Conservation (phyloP, 495 filamentous ascomycete species). For the Thermothielavioides terrestris region DNA sequence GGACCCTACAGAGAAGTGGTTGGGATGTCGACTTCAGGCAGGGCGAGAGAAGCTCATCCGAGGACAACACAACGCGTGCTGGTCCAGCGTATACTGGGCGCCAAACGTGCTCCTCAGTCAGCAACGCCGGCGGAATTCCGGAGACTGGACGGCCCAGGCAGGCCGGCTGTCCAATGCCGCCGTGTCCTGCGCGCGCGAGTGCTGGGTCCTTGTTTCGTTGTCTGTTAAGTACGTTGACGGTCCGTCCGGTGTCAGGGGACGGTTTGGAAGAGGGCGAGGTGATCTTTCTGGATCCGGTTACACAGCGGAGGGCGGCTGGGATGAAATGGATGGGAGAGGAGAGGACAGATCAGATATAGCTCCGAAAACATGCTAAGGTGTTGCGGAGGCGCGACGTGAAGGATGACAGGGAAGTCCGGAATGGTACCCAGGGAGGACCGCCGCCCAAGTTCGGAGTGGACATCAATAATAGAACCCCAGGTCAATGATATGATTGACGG, state of each 20-base stretch:
- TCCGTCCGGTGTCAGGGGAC: neutral
- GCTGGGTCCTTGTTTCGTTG: neutral
- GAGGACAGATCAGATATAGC: conserved; percentile 18
- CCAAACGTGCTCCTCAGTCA: too few species aligned
- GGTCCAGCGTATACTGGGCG: too few species aligned
- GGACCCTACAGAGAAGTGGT: too few species aligned
- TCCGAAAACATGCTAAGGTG: conserved; percentile 20
- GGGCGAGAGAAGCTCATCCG: too few species aligned
- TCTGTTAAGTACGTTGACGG: neutral
- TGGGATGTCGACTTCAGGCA: too few species aligned
- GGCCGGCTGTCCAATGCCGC: too few species aligned
- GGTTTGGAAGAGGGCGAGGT: conserved; percentile 11
- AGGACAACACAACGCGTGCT: too few species aligned
- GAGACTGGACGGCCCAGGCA: too few species aligned
- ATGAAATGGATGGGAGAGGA: conserved; percentile 11
- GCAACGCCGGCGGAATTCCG: too few species aligned
- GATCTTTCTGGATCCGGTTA: conserved; percentile 23
- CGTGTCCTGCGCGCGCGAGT: conserved; percentile 12
- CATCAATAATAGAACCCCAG: conserved; percentile 16
- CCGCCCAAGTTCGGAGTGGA: conserved; percentile 2
- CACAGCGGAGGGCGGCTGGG: conserved; percentile 19
- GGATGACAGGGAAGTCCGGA: conserved; percentile 5
- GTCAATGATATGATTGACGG: conserved; percentile 24
- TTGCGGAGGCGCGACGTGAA: conserved; percentile 5
- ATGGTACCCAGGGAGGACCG: conserved; percentile 8